A percentile compares a stretch with the other conserved stretches of the same genome.
Evolutionary conservation across 495 filamentous ascomycete species (phyloP).

Genomic region (Penicillium crystallinum): DNA sequence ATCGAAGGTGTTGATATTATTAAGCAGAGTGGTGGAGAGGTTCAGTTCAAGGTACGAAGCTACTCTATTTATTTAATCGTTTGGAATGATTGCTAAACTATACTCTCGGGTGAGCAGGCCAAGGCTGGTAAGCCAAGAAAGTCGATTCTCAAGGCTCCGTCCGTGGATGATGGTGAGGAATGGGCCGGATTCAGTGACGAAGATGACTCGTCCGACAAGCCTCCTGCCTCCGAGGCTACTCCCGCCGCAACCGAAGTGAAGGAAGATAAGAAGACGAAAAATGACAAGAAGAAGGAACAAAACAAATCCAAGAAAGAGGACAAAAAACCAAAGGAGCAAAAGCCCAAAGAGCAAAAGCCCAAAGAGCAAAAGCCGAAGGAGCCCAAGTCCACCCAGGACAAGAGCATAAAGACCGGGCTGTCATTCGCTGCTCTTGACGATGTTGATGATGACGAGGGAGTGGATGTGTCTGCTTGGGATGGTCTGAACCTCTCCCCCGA

Average conservation of each 20-base stretch:
- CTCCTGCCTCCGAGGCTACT: constrained; percentile 6
- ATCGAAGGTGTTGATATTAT: constrained; percentile 84
- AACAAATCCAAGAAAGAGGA: constrained; percentile 13
- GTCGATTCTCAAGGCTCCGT: constrained; percentile 26
- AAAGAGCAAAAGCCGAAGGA: constrained; percentile 28
- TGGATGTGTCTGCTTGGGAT: constrained; percentile 68
- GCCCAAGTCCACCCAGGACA: constrained; percentile 22
- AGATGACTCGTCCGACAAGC: constrained; percentile 26
- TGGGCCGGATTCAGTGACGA: constrained; percentile 52
- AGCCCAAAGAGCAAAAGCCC: constrained; percentile 30
- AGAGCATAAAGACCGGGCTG: constrained; percentile 26
- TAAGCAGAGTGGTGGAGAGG: constrained; percentile 29
- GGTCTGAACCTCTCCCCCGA: constrained; percentile 62
- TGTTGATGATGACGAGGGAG: constrained; percentile 40
- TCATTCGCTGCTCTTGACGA: constrained; percentile 40
- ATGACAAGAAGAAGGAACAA: constrained; percentile 19
- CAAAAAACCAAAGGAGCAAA: constrained; percentile 27
- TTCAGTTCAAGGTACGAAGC: constrained; percentile 45
- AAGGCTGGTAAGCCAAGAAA: constrained; percentile 35
- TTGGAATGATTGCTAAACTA: neutral
- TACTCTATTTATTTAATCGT: neutral
- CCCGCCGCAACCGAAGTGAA: constrained; percentile 20
- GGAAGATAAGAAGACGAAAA: constrained; percentile 18
- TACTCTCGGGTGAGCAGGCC: constrained; percentile 21
- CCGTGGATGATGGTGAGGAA: constrained; percentile 41